These are phyloP conservation scores for Aspergillus chevalieri DNA, from an alignment of 2,329 filamentous ascomycete genomes.

Conservation along the genomic window DNA sequence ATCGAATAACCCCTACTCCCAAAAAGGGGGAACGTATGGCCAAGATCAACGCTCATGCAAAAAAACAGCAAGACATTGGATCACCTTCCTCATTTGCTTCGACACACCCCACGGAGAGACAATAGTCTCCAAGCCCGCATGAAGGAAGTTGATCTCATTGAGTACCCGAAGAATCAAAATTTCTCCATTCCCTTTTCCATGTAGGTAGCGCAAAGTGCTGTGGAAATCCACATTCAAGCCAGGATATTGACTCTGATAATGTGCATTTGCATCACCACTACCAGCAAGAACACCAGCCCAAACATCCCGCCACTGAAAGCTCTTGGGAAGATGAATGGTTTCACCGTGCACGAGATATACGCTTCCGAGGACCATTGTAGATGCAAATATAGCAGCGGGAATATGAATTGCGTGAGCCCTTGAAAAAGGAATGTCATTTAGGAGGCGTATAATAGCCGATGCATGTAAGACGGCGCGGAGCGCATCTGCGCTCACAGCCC, in stretches of 20 bases:
- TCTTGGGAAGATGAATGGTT: slow-evolving; percentile 3
- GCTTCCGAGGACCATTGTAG: slow-evolving; percentile 6
- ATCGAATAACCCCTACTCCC: too few relatives aligned
- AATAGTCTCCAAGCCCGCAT: slow-evolving; percentile 9
- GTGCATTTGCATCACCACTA: too few relatives aligned
- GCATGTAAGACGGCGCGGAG: slow-evolving; percentile 10
- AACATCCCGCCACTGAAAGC: slow-evolving; percentile 3
- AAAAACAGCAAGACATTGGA: neutral
- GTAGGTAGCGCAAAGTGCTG: neutral
- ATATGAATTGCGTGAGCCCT: slow-evolving; percentile 9
- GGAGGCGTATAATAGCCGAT: slow-evolving; percentile 6
- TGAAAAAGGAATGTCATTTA: slow-evolving; percentile 6
- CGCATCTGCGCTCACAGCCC: slow-evolving; percentile 8
- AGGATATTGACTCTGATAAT: neutral
- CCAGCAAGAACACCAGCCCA: neutral
- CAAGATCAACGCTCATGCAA: too few relatives aligned
- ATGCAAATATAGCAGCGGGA: slow-evolving; percentile 11
- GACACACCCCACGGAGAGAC: slow-evolving; percentile 11
- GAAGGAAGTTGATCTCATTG: slow-evolving; percentile 11
- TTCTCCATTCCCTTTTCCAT: neutral
- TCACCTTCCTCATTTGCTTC: slow-evolving; percentile 6
- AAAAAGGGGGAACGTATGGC: too few relatives aligned
- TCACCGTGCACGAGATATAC: slow-evolving; percentile 6
- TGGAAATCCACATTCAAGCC: neutral
- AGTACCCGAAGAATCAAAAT: slow-evolving; percentile 3